These are phyloP conservation scores for Hapsidospora chrysogenum DNA, from an alignment of 495 filamentous ascomycete genomes.

Conservation along the genomic window DNA sequence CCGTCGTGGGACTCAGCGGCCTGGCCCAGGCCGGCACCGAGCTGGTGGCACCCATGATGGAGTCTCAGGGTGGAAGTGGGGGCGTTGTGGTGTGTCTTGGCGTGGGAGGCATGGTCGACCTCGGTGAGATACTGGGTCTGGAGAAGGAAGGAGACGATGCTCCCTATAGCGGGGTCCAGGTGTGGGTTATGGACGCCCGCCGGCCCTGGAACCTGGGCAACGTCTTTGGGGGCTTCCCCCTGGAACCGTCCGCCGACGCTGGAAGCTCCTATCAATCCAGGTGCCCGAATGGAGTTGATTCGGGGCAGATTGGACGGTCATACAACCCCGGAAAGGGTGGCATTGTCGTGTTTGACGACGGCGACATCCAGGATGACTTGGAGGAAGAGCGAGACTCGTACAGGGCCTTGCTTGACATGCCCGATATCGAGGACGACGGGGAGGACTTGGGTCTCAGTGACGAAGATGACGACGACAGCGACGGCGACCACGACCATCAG, in stretches of 20 bases:
- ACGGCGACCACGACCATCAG: constrained; percentile 10
- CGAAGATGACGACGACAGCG: constrained; percentile 25
- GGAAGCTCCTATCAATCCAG: constrained; percentile 28
- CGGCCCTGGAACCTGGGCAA: constrained; percentile 92
- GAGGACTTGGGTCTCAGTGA: constrained; percentile 36
- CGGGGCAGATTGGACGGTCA: constrained; percentile 49
- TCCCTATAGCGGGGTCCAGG: constrained; percentile 56
- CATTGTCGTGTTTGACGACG: constrained; percentile 87
- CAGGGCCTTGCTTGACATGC: constrained; percentile 70
- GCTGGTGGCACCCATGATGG: constrained; percentile 68
- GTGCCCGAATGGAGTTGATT: constrained; percentile 30
- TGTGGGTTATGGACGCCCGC: constrained; percentile 85
- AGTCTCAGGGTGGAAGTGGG: constrained; percentile 59
- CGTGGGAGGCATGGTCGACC: constrained; percentile 76
- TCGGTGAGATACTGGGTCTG: constrained; percentile 57
- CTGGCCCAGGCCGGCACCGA: constrained; percentile 60
- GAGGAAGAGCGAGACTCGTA: constrained; percentile 60
- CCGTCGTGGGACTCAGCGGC: constrained; percentile 83
- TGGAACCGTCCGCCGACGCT: constrained; percentile 29
- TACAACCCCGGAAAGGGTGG: constrained; percentile 68
- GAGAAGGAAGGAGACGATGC: constrained; percentile 40
- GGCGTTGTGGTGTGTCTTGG: constrained; percentile 86
- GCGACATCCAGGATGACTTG: constrained; percentile 87
- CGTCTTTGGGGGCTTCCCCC: constrained; percentile 61
- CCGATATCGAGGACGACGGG: constrained; percentile 62